These are phyloP conservation scores for Cornus controversa DNA, from an alignment of 148 eudicot genomes.

Conservation along the genomic window DNA sequence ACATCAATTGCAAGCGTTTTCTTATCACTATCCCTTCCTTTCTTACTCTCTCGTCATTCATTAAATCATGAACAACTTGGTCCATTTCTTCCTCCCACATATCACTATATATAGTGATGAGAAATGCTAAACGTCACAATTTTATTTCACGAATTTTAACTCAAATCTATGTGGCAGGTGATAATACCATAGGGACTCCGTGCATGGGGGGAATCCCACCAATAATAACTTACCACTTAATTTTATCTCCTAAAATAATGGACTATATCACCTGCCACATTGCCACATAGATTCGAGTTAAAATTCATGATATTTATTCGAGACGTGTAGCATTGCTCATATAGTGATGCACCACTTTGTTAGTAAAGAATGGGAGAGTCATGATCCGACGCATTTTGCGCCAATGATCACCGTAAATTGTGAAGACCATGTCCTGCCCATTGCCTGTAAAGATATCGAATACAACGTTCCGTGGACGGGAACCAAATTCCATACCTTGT, in stretches of 20 bases:
- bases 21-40: conserved; percentile 45
- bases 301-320: no score
- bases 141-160: no score
- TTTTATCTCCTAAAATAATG: no score
- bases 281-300: no score
- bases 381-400: conserved; percentile 56
- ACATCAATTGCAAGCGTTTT: conserved; percentile 48
- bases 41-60: conserved; percentile 19
- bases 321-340: no score
- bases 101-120: no score
- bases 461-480: conserved; percentile 53
- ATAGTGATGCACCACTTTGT: conserved; percentile 49
- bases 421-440: conserved; percentile 62
- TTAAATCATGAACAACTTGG: conserved; percentile 38
- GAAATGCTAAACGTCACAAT: no score
- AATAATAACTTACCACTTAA: no score
- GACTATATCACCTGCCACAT: no score
- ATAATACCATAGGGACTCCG: no score
- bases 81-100: conserved; percentile 52
- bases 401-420: conserved; percentile 56
- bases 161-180: no score
- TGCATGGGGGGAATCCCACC: no score
- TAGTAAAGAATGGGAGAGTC: conserved; percentile 62
- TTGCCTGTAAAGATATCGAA: conserved; percentile 58
- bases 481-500: conserved; percentile 59